A percentile compares a stretch with the other conserved stretches of the same genome.
Conservation (phyloP, 2,329 filamentous ascomycete species). For the Fusarium concolor region DNA sequence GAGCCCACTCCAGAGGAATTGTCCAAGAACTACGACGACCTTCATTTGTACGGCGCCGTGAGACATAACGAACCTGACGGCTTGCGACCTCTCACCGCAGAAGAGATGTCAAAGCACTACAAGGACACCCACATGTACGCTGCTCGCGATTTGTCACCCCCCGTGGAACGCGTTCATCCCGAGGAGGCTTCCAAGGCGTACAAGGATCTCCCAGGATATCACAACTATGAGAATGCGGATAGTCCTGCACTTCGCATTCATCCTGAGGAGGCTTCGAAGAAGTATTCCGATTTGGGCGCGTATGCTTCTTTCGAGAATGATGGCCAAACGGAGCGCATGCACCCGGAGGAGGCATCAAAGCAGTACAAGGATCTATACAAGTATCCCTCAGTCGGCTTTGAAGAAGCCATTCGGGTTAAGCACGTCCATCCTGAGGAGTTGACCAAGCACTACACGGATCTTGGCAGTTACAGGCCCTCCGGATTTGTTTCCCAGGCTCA, state of each 20-base stretch:
- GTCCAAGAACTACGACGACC: constrained; percentile 55
- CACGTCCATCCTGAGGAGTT: constrained; percentile 54
- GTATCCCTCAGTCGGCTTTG: constrained; percentile 49
- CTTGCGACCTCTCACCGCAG: constrained; percentile 45
- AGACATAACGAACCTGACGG: constrained; percentile 54
- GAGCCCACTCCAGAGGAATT: constrained; percentile 50
- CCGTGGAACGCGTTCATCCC: constrained; percentile 36
- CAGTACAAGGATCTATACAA: constrained; percentile 50
- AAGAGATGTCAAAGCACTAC: constrained; percentile 57
- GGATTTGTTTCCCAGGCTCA: constrained; percentile 46
- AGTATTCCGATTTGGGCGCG: constrained; percentile 52
- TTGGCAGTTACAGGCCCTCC: constrained; percentile 54
- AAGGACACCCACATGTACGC: constrained; percentile 52
- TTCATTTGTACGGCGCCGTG: constrained; percentile 52
- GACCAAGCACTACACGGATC: constrained; percentile 56
- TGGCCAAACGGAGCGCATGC: constrained; percentile 38
- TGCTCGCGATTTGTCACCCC: constrained; percentile 39
- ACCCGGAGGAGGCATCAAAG: constrained; percentile 50
- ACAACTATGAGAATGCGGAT: constrained; percentile 47
- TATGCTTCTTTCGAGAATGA: constrained; percentile 49
- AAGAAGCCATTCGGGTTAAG: constrained; percentile 43
- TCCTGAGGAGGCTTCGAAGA: constrained; percentile 53
- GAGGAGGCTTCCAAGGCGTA: constrained; percentile 50
- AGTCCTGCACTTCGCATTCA: constrained; percentile 40
- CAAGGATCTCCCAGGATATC: constrained; percentile 45